Conservation (phyloP, 2,329 filamentous ascomycete species). For the Boeremia lycopersici region DNA sequence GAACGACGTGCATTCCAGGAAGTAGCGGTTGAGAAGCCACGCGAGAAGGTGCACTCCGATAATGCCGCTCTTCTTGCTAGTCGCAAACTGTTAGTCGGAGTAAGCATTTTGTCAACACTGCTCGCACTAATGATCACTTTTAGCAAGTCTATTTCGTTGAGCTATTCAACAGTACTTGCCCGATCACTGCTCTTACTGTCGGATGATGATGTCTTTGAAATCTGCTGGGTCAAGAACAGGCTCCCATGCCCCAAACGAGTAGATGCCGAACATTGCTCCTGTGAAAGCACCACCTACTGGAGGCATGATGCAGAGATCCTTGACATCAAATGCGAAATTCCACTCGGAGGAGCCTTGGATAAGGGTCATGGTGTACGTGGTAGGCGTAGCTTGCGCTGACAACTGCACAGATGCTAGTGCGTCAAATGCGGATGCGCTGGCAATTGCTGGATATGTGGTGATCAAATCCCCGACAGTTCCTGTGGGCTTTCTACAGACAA, state of each 20-base stretch:
- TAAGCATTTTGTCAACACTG: too few relatives aligned
- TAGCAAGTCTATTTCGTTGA: too few relatives aligned
- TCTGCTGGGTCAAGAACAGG: slow-evolving; percentile 51
- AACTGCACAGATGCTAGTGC: not conserved
- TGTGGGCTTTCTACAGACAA: slow-evolving; percentile 19
- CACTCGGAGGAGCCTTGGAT: slow-evolving; percentile 17
- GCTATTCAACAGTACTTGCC: too few relatives aligned
- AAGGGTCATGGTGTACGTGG: slow-evolving; percentile 6
- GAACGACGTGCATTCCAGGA: too few relatives aligned
- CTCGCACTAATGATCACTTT: too few relatives aligned
- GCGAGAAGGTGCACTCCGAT: too few relatives aligned
- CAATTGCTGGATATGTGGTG: slow-evolving; percentile 18
- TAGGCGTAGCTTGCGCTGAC: slow-evolving; percentile 8
- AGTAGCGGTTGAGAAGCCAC: too few relatives aligned
- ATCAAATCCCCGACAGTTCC: slow-evolving; percentile 28
- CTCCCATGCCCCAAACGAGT: slow-evolving; percentile 52
- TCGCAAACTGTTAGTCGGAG: too few relatives aligned
- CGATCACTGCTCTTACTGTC: not conserved
- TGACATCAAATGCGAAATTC: slow-evolving; percentile 33
- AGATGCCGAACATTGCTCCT: slow-evolving; percentile 56
- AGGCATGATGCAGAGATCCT: slow-evolving; percentile 45
- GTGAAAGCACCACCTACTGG: slow-evolving; percentile 52
- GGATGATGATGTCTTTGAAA: slow-evolving; percentile 38
- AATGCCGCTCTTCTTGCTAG: too few relatives aligned
- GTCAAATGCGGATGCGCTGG: slow-evolving; percentile 31